A percentile compares a stretch with the other conserved stretches of the same genome.
Evolutionary conservation across 371 early-diverging fungal genomes (phyloP).

Genomic region (Choanephora cucurbitarum): DNA sequence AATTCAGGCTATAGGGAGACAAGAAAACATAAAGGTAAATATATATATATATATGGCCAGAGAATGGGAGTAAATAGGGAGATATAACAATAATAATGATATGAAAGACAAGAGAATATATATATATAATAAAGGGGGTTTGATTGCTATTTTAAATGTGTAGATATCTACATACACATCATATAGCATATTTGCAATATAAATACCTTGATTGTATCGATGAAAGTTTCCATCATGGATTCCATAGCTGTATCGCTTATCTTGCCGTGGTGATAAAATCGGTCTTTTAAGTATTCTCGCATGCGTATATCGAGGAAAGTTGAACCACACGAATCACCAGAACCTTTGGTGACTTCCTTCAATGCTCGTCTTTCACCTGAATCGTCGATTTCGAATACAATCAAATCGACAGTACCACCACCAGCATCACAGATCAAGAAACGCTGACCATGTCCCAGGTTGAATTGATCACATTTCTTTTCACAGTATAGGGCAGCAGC

Average conservation of each 20-base stretch:
- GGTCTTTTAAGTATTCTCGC: conserved; percentile 47
- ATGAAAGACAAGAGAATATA: conserved; percentile 4
- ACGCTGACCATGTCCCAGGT: conserved; percentile 46
- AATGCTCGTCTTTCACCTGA: conserved; percentile 43
- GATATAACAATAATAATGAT: background rate
- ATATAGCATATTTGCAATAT: conserved; percentile 7
- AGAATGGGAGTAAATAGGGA: conserved; percentile 9
- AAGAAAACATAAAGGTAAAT: conserved; percentile 1
- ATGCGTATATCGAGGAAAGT: conserved; percentile 58
- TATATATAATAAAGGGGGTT: background rate
- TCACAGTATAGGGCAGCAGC: conserved; percentile 53
- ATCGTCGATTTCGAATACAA: conserved; percentile 52
- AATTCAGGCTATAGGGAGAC: conserved; percentile 50
- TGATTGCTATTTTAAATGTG: background rate
- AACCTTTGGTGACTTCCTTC: conserved; percentile 56
- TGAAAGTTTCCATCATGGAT: conserved; percentile 48
- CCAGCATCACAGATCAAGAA: conserved; percentile 72
- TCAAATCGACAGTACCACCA: conserved; percentile 67
- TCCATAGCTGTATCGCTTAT: conserved; percentile 52
- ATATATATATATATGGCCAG: background rate
- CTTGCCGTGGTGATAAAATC: conserved; percentile 45
- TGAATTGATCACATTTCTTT: conserved; percentile 50
- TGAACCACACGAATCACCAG: conserved; percentile 59
- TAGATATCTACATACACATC: too few species aligned
- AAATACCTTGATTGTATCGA: conserved; percentile 51